Base-by-base conservation (phyloP, 164 flowering plant species). In the Brasenia schreberi region DNA sequence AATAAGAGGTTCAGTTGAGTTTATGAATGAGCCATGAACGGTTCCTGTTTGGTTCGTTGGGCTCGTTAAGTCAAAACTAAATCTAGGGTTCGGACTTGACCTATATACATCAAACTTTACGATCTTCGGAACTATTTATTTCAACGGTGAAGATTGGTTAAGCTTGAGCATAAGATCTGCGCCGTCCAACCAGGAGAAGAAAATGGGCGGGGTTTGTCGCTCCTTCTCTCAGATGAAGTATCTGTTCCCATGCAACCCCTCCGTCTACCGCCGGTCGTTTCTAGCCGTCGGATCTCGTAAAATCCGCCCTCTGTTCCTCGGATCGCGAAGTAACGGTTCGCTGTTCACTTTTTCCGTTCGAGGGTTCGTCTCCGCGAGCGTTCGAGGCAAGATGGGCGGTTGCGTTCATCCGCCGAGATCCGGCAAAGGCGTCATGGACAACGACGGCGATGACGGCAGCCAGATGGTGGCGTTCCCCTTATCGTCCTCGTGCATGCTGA, bases 401-500 rank as follows among this genome's bases (percentile, higher is more conserved):
- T 1, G 39, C 39, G 4, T 33, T 33, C 39, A 33, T 33, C 39
- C 39, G 39, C 4, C 16, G 53, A 45, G 53, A 2, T 45, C 53
- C 53, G 56, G 16, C 10, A 49, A 49, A 9, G 56, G 56, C 56
- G 56, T 49, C 10, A 2, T 14, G 56, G 5, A 33, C 4, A 33
- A 33, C 39, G 39, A 33, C 39, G 39, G 39, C 2, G 4, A 33
- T 33, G 39, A 33, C 39, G 39, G 56, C 56, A 14, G 16, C 0
- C 12, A 14, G 56, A 9, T 9, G 63, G 18, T 10, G 19, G 12
- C 63, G 11, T 77, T 71, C 66, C 49, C 23, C 6, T 33, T 33
- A 58, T 67, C 77, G 18, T 53, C 71, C 3, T 69, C 75, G n/a
- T 71, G 75, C 62, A 11, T 60, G 43, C 79, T 90, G 68, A 76